Evolutionary conservation across 805 yeast species (phyloP), one percentile per base, ranked within the genome.

Genomic region (Spathaspora hagerdaliae): DNA sequence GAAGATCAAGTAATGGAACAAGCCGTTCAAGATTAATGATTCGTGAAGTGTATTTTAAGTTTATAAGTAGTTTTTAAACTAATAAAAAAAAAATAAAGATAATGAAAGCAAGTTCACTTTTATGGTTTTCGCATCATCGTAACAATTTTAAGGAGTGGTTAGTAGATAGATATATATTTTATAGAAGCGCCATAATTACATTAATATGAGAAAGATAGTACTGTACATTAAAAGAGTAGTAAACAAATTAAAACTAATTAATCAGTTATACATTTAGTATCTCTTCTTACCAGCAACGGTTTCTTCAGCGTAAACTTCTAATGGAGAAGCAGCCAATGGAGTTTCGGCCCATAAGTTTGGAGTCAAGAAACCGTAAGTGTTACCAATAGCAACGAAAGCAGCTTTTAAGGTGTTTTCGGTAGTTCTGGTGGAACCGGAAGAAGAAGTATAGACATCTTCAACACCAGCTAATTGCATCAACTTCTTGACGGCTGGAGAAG

Each of bases 361-460:
- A 75, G 99, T 94, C 80, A 94, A 86, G 98, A 91, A 94, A 81
- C 96, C 97, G 89, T 94, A 94, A 64, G 99, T 89, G 96, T 91
- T 92, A 82, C 97, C 97, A 70, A 94, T 86, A 69, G 99, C 99
- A 77, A 85, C 91, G 83, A 94, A 94, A 69, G 97, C 88, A 71
- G 99, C 99, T 86, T 94, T 94, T 74, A 94, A 87, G 75, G 99
- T 94, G 96, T 94, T 94, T 83, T 94, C 99, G 68, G 91, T 82
- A 71, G 99, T 94, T 87, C 97, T 90, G 83, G 99, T 94, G 65
- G 96, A 87, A 79, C 99, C 99, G 60, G 94, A 83, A 65, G 99
- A 92, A 67, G 96, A 83, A 64, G 99, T 94, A 90, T 91, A 94
- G 69, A 94, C 96, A 79, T 94, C 99, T 81, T 92, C 96, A 75